Conservation (phyloP, 1,139 yeast species). For the Candida albicans region DNA sequence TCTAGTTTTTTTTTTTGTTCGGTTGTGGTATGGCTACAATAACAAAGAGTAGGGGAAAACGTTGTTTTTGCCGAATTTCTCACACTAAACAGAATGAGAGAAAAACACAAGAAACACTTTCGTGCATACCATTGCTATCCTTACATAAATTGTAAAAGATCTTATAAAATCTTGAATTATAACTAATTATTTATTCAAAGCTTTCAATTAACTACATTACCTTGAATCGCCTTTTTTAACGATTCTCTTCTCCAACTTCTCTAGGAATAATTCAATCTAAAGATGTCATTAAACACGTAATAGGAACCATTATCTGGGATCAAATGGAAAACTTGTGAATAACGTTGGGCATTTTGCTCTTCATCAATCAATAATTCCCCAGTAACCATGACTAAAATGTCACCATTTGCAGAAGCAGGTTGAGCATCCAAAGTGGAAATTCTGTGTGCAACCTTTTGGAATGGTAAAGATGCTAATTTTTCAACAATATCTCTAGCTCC, state of each 20-base stretch:
- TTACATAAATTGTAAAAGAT: too few relatives aligned
- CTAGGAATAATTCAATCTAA: conserved; percentile 81
- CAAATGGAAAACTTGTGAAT: conserved; percentile 96
- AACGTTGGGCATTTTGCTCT: conserved; percentile 91
- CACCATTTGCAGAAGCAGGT: conserved; percentile 93
- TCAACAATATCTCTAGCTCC: conserved; percentile 93
- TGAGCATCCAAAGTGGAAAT: conserved; percentile 96
- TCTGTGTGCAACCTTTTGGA: conserved; percentile 89
- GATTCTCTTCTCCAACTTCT: conserved; percentile 1
- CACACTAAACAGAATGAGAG: too few relatives aligned
- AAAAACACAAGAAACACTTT: too few relatives aligned
- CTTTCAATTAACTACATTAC: background rate
- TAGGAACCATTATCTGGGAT: conserved; percentile 89
- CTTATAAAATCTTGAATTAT: too few relatives aligned
- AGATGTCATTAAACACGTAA: conserved; percentile 93
- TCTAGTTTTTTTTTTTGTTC: background rate
- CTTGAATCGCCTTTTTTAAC: background rate
- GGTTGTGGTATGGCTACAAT: too few relatives aligned
- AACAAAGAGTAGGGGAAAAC: too few relatives aligned
- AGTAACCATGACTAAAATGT: conserved; percentile 95
- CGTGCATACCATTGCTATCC: too few relatives aligned
- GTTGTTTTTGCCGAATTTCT: too few relatives aligned
- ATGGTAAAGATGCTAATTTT: conserved; percentile 83
- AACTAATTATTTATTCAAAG: background rate
- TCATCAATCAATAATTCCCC: conserved; percentile 93